phyloP scores from a whole-genome alignment of 2,329 filamentous ascomycete genomes.

The Pseudocercospora musae region DNA sequence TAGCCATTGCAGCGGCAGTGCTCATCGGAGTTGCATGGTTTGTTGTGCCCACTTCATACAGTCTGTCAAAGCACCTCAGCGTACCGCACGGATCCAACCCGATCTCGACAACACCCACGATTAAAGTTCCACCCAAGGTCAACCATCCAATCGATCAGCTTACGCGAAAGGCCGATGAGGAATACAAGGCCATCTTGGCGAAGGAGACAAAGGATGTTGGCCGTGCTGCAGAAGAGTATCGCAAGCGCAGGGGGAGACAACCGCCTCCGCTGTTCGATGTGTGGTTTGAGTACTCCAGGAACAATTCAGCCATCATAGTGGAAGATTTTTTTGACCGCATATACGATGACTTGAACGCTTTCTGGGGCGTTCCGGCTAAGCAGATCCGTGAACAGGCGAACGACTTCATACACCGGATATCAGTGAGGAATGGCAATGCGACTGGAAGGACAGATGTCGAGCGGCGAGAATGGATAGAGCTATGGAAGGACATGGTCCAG shows the following conservation, averaged over 20 bases:
- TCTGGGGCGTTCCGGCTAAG: constrained; percentile 46
- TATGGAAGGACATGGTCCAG: constrained; percentile 42
- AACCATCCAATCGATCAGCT: constrained; percentile 42
- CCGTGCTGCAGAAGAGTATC: constrained; percentile 43
- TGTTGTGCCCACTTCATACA: constrained; percentile 21
- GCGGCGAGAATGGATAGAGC: constrained; percentile 38
- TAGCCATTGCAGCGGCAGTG: constrained; percentile 25
- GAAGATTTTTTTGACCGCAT: constrained; percentile 54
- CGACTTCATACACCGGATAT: constrained; percentile 39
- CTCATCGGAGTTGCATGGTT: constrained; percentile 26
- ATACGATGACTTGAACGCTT: constrained; percentile 49
- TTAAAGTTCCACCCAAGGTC: constrained; percentile 18
- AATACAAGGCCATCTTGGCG: constrained; percentile 32
- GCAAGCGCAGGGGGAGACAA: constrained; percentile 45
- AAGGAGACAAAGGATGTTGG: constrained; percentile 39
- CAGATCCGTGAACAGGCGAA: constrained; percentile 43
- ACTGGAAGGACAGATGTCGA: constrained; percentile 31
- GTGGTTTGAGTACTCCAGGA: constrained; percentile 47
- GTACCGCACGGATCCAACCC: constrained; percentile 13
- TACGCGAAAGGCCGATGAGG: constrained; percentile 35
- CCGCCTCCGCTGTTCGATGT: constrained; percentile 50
- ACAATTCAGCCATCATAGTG: constrained; percentile 43
- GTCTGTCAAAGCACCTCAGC: constrained; percentile 18
- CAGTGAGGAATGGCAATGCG: constrained; percentile 40
- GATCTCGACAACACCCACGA: constrained; percentile 5